Conservation (phyloP, 305 asterid species). For the Euphrasia arctica region DNA sequence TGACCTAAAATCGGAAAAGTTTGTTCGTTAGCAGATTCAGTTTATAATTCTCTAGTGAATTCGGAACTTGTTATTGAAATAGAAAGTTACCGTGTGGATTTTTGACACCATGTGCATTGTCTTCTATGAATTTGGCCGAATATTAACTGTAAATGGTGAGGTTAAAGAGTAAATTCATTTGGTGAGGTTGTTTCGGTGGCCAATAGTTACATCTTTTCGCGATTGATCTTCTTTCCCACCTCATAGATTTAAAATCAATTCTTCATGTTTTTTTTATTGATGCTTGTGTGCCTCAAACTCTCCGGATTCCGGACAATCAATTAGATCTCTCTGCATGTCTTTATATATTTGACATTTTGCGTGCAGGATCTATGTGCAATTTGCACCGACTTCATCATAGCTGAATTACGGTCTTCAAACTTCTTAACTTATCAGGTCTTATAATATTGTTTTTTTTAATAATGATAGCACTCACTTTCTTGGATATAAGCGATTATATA, state of each 20-base stretch:
- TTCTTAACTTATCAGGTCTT: slow-evolving; percentile 91
- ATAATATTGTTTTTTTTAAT: slow-evolving; percentile 22
- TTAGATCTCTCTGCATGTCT: slow-evolving; percentile 18
- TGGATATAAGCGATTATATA: slow-evolving; percentile 13
- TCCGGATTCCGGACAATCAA: slow-evolving; percentile 11
- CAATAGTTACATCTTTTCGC: slow-evolving; percentile 4
- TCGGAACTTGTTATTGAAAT: background rate
- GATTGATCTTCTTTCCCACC: slow-evolving; percentile 16
- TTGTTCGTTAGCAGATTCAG: slow-evolving; percentile 16
- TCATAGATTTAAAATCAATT: slow-evolving; percentile 14
- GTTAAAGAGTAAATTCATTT: background rate
- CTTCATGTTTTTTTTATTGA: background rate
- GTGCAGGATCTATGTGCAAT: slow-evolving; percentile 90
- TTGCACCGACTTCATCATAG: slow-evolving; percentile 92
- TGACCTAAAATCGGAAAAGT: slow-evolving; percentile 12
- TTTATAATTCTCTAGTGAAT: slow-evolving; percentile 14
- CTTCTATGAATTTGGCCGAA: slow-evolving; percentile 6
- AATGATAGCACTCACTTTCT: slow-evolving; percentile 17
- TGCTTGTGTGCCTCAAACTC: background rate
- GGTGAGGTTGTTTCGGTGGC: slow-evolving; percentile 4
- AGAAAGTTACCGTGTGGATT: background rate
- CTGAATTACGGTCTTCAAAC: slow-evolving; percentile 94
- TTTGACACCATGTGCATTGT: slow-evolving; percentile 7
- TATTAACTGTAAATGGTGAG: background rate
- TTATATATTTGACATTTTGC: slow-evolving; percentile 29